These are phyloP conservation scores for Saururus chinensis DNA, from an alignment of 164 flowering plant species.

Conservation along the genomic window DNA sequence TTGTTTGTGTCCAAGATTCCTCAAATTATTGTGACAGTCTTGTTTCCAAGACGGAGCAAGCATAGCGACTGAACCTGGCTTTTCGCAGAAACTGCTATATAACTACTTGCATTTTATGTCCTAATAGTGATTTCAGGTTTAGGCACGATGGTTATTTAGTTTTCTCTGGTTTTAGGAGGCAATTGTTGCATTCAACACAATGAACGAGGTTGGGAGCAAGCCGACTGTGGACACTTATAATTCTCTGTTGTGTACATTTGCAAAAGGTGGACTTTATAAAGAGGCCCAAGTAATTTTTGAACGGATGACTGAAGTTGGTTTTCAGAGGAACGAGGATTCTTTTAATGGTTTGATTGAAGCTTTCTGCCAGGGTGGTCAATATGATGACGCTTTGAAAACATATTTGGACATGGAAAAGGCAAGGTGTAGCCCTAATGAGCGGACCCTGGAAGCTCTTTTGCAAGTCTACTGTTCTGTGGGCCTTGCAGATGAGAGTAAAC, in stretches of 20 bases:
- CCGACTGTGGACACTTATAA: constrained; percentile 72
- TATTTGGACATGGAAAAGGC: constrained; percentile 82
- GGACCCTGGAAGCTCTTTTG: constrained; percentile 82
- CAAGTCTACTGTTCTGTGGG: constrained; percentile 85
- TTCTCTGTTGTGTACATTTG: constrained; percentile 55
- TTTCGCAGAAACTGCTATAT: too few relatives aligned
- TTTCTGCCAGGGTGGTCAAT: constrained; percentile 76
- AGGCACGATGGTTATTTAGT: too few relatives aligned
- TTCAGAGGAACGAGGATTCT: constrained; percentile 40
- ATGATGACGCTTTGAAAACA: constrained; percentile 73
- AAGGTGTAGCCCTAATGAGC: constrained; percentile 73
- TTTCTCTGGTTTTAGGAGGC: constrained; percentile 40
- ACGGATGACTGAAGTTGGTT: constrained; percentile 57
- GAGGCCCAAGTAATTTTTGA: constrained; percentile 56
- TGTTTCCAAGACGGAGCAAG: too few relatives aligned
- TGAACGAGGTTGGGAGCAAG: constrained; percentile 77
- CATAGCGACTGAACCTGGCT: too few relatives aligned
- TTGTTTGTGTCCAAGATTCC: too few relatives aligned
- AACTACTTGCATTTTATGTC: too few relatives aligned
- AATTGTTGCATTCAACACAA: constrained; percentile 79
- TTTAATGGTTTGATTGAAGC: constrained; percentile 84
- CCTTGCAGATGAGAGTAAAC: constrained; percentile 78
- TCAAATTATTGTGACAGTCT: too few relatives aligned
- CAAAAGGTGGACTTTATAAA: constrained; percentile 74
- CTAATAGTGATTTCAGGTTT: too few relatives aligned